Base-by-base conservation (phyloP, 768 basidiomycete genomes). In the Kwoniella shandongensis region DNA sequence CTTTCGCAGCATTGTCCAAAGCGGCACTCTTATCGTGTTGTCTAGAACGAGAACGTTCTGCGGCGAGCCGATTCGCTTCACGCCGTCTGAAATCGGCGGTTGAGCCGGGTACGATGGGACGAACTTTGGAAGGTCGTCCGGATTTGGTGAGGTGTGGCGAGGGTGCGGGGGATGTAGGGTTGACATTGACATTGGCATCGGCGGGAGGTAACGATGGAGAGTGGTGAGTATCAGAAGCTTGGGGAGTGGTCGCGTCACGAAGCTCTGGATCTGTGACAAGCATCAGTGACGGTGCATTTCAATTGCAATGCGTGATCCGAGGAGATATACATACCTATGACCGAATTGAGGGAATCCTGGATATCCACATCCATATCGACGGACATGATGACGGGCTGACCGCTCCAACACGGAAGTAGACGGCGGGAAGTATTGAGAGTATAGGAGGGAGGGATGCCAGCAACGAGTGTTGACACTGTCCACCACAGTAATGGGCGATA, bases 21-120 rank as follows among this genome's bases (percentile, higher is more conserved):
- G 64, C 64, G 6, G 29, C 54, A 22, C 53, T 54, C 44, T 70
- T 69, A 39, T 72, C 72, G 7, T 51, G 47, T 22, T 58, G 55
- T 13, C 75, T 57, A 1, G 53, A 44, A 7, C 75, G 61, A 8
- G 65, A 67, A 22, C 73, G 61, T 48, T 73, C 72, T 8, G 75
- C 75, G 0, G 75, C 75, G 12, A 75, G 60, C 38, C 75, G 65
- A 46, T 76, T 76, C 17, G 75, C 73, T 61, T 76, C 75, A 56
- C 62, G 54, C 5, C 75, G 58, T 17, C 68, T 52, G 44, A 63
- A 67, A 57, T 72, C 67, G 20, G 65, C 68, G 1, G 61, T 49
- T 4, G 67, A 64, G 3, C 62, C 62, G 2, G 54, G 63, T 5
- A 36, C 26, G 22, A 52, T 32, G 23, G 47, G 15, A 7, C 32